Conservation (phyloP, 139 green algal species). For the Micractinium conductrix region DNA sequence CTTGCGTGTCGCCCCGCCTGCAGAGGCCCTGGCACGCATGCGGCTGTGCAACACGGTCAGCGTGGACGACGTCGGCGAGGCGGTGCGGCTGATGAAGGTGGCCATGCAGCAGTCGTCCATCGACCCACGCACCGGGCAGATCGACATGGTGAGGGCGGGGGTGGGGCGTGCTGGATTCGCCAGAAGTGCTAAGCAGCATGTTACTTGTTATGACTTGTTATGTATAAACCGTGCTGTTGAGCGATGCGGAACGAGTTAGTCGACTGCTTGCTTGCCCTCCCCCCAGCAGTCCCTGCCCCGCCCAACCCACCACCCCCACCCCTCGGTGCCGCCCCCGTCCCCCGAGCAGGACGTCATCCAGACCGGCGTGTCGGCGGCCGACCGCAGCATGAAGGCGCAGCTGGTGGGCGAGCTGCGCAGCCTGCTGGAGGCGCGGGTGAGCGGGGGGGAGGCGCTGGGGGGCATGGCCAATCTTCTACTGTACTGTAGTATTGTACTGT, state of each 20-base stretch:
- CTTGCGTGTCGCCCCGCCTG: neutral
- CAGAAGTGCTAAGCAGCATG: no score
- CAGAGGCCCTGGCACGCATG: constrained; percentile 79
- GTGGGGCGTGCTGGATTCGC: neutral
- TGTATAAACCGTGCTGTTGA: no score
- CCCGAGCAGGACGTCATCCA: constrained; percentile 15
- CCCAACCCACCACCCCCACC: no score
- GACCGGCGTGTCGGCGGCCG: constrained; percentile 50
- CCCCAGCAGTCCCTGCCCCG: neutral
- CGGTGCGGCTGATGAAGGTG: constrained; percentile 82
- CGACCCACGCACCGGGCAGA: constrained; percentile 77
- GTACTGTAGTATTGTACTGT: no score
- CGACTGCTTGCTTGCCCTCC: neutral
- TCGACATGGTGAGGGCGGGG: constrained; percentile 75
- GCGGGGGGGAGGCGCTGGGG: no score
- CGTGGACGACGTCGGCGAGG: constrained; percentile 60
- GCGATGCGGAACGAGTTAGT: no score
- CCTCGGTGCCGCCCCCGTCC: no score
- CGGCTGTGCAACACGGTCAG: constrained; percentile 52
- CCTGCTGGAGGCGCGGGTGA: constrained; percentile 36
- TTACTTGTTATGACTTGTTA: no score
- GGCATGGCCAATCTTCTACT: no score
- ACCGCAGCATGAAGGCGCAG: constrained; percentile 45
- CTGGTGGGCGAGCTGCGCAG: constrained; percentile 43
- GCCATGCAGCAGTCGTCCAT: constrained; percentile 81